Evolutionary conservation across 202 grass and related monocot genomes (phyloP).

Genomic region (Carex sylvatica): DNA sequence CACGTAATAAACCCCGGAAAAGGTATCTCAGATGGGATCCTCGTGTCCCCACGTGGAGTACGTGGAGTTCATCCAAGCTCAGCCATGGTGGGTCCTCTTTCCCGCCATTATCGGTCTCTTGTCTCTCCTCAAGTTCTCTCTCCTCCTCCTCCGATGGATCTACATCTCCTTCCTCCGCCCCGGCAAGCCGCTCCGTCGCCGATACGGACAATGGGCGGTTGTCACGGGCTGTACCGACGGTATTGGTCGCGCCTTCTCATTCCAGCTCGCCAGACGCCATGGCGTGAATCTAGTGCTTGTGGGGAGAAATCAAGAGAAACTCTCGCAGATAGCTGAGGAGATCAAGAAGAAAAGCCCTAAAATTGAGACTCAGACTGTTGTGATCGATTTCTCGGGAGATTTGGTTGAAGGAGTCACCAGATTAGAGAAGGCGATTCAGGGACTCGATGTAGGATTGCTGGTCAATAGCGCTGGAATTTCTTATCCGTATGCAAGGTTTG

Average conservation of each 20-base stretch:
- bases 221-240: conserved; percentile 85
- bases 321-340: conserved; percentile 50
- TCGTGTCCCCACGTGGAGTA: conserved; percentile 75
- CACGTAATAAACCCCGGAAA: not conserved
- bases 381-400: conserved; percentile 60
- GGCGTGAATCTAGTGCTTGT: conserved; percentile 75
- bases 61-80: conserved; percentile 68
- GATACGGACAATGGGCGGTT: conserved; percentile 82
- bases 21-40: conserved; percentile 36
- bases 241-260: conserved; percentile 74
- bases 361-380: conserved; percentile 53
- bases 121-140: conserved; percentile 32
- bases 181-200: conserved; percentile 61
- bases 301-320: conserved; percentile 67
- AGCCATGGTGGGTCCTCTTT: conserved; percentile 60
- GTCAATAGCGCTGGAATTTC: conserved; percentile 80
- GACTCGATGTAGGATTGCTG: conserved; percentile 69
- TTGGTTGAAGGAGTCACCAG: conserved; percentile 49
- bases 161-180: conserved; percentile 79
- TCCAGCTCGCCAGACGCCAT: conserved; percentile 50
- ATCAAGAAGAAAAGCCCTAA: conserved; percentile 48
- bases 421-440: conserved; percentile 51
- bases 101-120: conserved; percentile 50
- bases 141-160: conserved; percentile 54
- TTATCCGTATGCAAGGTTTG: conserved; percentile 77